These are phyloP conservation scores for Beauveria asiatica DNA, from an alignment of 2,329 filamentous ascomycete species.

Conservation along the genomic window DNA sequence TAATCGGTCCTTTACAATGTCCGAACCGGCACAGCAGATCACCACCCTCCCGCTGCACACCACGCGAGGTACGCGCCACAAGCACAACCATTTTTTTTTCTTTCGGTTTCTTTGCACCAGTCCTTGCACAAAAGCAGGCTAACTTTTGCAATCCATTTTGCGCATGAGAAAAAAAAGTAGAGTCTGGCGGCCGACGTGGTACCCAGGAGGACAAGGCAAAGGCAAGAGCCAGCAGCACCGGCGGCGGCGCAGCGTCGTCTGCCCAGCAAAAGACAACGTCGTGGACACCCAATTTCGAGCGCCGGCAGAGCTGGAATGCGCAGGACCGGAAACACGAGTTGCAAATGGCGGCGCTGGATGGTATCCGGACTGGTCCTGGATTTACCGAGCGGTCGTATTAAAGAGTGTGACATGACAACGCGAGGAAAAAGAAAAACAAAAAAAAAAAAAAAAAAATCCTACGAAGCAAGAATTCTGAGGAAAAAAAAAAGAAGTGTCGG, in stretches of 20 bases:
- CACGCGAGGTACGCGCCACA: neutral
- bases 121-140: neutral
- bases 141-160: too few relatives aligned
- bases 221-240: neutral
- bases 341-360: conserved; percentile 36
- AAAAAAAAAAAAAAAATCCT: neutral
- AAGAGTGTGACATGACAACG: neutral
- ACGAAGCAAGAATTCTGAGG: neutral
- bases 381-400: conserved; percentile 30
- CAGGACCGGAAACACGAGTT: conserved; percentile 46
- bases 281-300: conserved; percentile 39
- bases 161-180: too few relatives aligned
- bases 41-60: neutral
- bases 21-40: neutral
- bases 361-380: conserved; percentile 29
- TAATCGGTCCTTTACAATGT: neutral
- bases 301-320: conserved; percentile 43
- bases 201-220: too few relatives aligned
- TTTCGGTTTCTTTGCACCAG: neutral
- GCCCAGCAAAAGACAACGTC: neutral
- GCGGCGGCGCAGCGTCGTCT: neutral
- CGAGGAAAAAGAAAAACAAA: too few relatives aligned
- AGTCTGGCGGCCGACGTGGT: too few relatives aligned
- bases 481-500: neutral
- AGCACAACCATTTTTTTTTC: too few relatives aligned